Base-by-base conservation (phyloP, 441 rosid genomes). In the Erysimum cheiri region DNA sequence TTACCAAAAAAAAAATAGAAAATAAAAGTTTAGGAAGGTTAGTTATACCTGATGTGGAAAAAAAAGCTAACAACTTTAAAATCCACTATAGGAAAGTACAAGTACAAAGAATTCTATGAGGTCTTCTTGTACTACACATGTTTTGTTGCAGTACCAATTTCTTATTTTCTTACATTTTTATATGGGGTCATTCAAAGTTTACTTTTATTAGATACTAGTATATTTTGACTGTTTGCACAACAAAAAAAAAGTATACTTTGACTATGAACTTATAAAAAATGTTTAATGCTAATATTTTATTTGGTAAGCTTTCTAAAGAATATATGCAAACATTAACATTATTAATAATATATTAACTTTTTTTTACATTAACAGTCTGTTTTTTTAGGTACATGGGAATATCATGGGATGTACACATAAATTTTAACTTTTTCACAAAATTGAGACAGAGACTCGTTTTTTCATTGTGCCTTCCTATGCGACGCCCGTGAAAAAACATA, bases 1-100 rank as follows among this genome's bases (percentile, higher is more conserved):
- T n/a, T n/a, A n/a, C n/a, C n/a, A n/a, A n/a, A n/a, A n/a, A n/a
- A n/a, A n/a, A n/a, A n/a, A n/a, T n/a, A n/a, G n/a, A n/a, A n/a
- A n/a, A n/a, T n/a, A n/a, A n/a, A n/a, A 35, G 43, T 22, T 67
- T 67, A 74, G 59, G 70, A 74, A 68, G 17, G 47, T 74, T 74
- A 36, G 78, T 61, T 74, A 74, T 46, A 73, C 73, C 73, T 3
- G 72, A 9, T 26, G 55, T 49, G 31, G 77, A 66, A 66, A 49
- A 56, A 63, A 53, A 8, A n/a, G 10, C 14, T 26, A 64, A 36
- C 59, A 72, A 59, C 67, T 66, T 49, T 66, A 3, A 7, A 65
- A 19, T 33, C 71, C 77, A 73, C 77, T 59, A 40, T 58, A n/a
- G 3, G 14, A 57, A 58, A 48, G 41, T 53, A 35, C 41, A 48